phyloP scores from a whole-genome alignment of 352 stramenopile species.

The Globisporangium mamillatum region DNA sequence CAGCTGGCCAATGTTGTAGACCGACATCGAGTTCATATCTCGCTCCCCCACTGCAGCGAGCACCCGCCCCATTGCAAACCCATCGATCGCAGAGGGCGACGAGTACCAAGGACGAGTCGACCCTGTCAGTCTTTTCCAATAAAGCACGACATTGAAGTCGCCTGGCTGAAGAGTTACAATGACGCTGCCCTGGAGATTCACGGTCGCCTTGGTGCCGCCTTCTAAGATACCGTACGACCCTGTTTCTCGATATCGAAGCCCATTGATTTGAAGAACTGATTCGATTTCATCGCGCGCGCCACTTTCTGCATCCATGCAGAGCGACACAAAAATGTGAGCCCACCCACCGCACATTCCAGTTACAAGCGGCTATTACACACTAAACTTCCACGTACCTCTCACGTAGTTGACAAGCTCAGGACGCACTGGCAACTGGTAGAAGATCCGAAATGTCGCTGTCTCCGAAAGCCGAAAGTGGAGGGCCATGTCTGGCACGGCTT shows the following conservation, averaged over 20 bases:
- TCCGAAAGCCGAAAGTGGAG: conserved; percentile 51
- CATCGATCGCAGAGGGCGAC: conserved; percentile 49
- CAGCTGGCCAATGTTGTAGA: conserved; percentile 55
- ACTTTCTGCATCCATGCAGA: conserved; percentile 31
- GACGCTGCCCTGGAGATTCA: conserved; percentile 59
- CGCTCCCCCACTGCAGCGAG: conserved; percentile 53
- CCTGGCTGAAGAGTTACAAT: conserved; percentile 62
- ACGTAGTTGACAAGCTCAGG: conserved; percentile 49
- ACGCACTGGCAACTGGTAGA: conserved; percentile 72
- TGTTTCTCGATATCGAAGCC: conserved; percentile 63
- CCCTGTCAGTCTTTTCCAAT: conserved; percentile 48
- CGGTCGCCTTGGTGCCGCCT: conserved; percentile 48
- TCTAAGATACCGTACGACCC: conserved; percentile 58
- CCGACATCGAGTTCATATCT: conserved; percentile 40
- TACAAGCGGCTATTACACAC: not conserved
- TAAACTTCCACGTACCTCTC: conserved; percentile 32
- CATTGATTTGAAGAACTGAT: conserved; percentile 59
- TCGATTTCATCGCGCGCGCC: conserved; percentile 61
- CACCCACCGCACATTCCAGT: not conserved
- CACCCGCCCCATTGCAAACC: conserved; percentile 66
- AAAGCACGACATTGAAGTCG: conserved; percentile 56
- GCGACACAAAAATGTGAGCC: not conserved
- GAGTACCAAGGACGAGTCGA: conserved; percentile 70
- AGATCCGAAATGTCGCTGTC: conserved; percentile 49
- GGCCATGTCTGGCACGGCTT: conserved; percentile 50